A percentile compares a stretch with the other conserved stretches of the same genome.
phyloP scores from a whole-genome alignment of 1,139 yeast genomes.

The Taphrina confusa region DNA sequence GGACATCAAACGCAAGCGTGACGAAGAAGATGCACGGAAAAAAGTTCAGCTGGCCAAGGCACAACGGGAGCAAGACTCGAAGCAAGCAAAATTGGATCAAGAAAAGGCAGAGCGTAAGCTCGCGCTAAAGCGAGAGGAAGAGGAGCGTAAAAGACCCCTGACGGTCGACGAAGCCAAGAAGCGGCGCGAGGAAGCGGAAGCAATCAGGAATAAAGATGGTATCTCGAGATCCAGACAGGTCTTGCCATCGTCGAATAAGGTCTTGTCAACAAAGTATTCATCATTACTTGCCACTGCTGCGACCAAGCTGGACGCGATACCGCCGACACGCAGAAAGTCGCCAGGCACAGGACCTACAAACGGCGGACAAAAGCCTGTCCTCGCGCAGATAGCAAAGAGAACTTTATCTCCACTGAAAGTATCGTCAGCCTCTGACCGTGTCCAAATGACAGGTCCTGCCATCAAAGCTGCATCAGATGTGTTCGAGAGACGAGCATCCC shows the following conservation, averaged over 20 bases:
- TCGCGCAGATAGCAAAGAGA: neutral
- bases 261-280: conserved; percentile 15
- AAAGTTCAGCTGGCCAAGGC: conserved; percentile 13
- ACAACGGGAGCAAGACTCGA: conserved; percentile 8
- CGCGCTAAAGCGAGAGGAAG: neutral
- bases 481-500: neutral
- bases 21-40: conserved; percentile 24
- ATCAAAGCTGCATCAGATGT: neutral
- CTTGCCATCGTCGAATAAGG: conserved; percentile 6
- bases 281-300: conserved; percentile 8
- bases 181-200: conserved; percentile 31
- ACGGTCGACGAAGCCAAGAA: conserved; percentile 32
- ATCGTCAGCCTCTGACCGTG: neutral
- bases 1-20: conserved; percentile 30
- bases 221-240: conserved; percentile 5
- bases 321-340: conserved; percentile 2
- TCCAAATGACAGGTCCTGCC: neutral
- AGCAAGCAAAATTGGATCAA: conserved; percentile 16
- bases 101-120: conserved; percentile 9
- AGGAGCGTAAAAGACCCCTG: conserved; percentile 23
- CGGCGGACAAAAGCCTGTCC: neutral
- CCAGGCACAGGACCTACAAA: neutral
- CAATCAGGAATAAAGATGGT: conserved; percentile 14
- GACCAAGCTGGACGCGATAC: conserved; percentile 1
- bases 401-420: neutral